Base-by-base conservation (phyloP, 2,329 filamentous ascomycete species). In the Talaromyces sp. region DNA sequence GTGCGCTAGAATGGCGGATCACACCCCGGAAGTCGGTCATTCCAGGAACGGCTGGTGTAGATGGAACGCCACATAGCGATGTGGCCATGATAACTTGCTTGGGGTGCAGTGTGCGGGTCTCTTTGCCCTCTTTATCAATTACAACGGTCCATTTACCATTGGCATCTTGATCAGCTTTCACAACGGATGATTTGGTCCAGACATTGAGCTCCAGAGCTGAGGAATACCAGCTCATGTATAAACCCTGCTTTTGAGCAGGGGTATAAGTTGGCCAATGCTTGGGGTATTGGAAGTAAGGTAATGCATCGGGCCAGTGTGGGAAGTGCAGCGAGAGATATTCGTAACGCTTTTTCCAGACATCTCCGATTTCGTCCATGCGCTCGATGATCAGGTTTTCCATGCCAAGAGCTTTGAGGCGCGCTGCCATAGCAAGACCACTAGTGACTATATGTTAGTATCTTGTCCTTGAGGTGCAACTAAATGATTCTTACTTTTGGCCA, bases 201-300 rank as follows among this genome's bases (percentile, higher is more conserved):
- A 64, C 55, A 30, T 65, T 65, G 4, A 67, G 54, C 39, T 67
- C 65, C 19, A 67, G 47, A 8, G 59, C 58, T 7, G 53, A 58
- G 1, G 65, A 64, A 42, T 70, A 70, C 63, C 61, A 66, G 50
- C 68, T 51, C 56, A 69, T 58, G 41, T 62, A 70, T 2, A 61
- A 29, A n/a, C 55, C 66, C 46, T 63, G 61, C 57, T 70, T 69
- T 39, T 67, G 56, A 14, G 63, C 64, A 1, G 67, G 67, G n/a
- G 66, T 69, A 43, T 63, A 70, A 2, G 63, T 69, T 11, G 67
- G 67, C 66, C 66, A 70, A 44, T 64, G 61, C 42, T 69, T 56
- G 2, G 67, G 67, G 48, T 64, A 70, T n/a, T 55, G 52, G 37
- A 69, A 65, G 54, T 69, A 70, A 4, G 67, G 67, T 17, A 70